These are phyloP conservation scores for Verticillium nonalfalfae DNA, from an alignment of 2,329 filamentous ascomycete species.

Conservation along the genomic window DNA sequence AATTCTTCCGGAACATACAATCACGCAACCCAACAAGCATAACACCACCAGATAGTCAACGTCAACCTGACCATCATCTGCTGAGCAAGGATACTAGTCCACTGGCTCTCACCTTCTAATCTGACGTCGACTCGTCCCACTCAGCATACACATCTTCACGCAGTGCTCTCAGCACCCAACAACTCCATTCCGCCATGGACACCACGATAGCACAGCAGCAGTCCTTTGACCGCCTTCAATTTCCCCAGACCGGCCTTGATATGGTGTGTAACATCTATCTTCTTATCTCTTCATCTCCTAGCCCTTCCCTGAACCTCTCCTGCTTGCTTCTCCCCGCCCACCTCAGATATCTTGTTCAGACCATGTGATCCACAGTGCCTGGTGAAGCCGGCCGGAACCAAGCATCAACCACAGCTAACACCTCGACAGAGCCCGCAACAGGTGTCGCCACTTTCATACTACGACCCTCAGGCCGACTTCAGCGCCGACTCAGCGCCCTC, in stretches of 20 bases:
- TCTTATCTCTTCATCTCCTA: neutral
- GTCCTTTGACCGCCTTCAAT: neutral
- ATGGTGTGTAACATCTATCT: neutral
- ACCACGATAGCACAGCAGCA: neutral
- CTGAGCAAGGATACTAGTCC: neutral
- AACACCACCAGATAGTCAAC: neutral
- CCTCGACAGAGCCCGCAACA: conserved; percentile 7
- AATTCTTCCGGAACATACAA: neutral
- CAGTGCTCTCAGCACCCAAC: neutral
- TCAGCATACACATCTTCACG: neutral
- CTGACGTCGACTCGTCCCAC: neutral
- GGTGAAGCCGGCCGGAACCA: no score
- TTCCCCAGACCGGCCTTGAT: neutral
- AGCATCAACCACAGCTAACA: conserved; percentile 4
- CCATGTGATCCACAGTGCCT: no score
- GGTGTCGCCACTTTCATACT: conserved; percentile 12
- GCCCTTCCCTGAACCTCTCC: neutral
- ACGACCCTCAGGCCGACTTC: conserved; percentile 20
- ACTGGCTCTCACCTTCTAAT: neutral
- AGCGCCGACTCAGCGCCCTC: conserved; percentile 27
- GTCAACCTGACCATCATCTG: neutral
- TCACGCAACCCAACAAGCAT: neutral
- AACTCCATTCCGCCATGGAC: neutral
- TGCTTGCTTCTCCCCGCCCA: neutral
- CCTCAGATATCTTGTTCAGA: neutral